Conservation (phyloP, 768 basidiomycete genomes). For the Phlegmacium glaucopus region DNA sequence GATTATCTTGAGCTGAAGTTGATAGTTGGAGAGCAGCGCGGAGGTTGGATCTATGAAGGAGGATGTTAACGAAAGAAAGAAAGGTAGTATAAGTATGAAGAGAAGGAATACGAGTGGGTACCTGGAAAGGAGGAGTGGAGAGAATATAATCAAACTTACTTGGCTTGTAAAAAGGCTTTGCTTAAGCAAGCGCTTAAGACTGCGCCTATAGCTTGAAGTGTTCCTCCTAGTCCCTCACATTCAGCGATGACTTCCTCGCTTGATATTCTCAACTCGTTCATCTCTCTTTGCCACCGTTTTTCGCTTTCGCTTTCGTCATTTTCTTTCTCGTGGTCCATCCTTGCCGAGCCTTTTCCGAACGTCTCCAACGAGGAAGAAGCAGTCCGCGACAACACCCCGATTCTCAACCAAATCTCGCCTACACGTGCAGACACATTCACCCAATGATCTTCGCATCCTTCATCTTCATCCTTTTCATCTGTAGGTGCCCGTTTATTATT, state of each 20-base stretch:
- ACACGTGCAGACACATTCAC: constrained; percentile 29
- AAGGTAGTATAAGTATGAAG: not conserved
- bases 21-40: constrained; percentile 58
- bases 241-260: constrained; percentile 37
- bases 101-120: not conserved
- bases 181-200: constrained; percentile 52
- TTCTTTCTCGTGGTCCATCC: too few relatives aligned
- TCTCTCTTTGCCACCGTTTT: constrained; percentile 17
- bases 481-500: not conserved
- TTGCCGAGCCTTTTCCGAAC: too few relatives aligned
- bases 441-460: constrained; percentile 31
- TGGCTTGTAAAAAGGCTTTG: constrained; percentile 56
- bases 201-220: constrained; percentile 51
- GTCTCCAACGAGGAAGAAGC: too few relatives aligned
- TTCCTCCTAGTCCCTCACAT: constrained; percentile 52
- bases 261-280: constrained; percentile 27
- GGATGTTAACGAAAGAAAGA: not conserved
- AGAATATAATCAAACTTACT: constrained; percentile 39
- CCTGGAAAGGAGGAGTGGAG: constrained; percentile 9
- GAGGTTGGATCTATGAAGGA: constrained; percentile 45
- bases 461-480: constrained; percentile 13
- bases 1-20: constrained; percentile 61
- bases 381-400: constrained; percentile 17
- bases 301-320: constrained; percentile 2
- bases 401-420: constrained; percentile 31